These are phyloP conservation scores for Fusarium sp. DNA, from an alignment of 2,329 filamentous ascomycete species.

Conservation along the genomic window DNA sequence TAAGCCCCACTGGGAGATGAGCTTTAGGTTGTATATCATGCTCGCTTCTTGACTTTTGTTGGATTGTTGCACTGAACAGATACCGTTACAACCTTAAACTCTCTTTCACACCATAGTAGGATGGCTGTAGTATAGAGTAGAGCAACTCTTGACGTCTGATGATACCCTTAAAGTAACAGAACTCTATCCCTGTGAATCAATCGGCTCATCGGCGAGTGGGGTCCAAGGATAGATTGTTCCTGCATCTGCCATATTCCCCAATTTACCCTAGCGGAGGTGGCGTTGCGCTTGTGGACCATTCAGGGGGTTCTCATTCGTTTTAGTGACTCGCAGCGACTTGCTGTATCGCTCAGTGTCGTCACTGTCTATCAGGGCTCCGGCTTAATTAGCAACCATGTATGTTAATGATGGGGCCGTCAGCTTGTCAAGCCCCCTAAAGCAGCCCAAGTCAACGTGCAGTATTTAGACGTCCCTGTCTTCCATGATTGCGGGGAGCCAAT, in stretches of 20 bases:
- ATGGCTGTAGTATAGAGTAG: conserved; percentile 20
- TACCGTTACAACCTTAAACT: conserved; percentile 1
- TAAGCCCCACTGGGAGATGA: conserved; percentile 44
- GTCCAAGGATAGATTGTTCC: conserved; percentile 53
- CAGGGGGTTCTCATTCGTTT: conserved; percentile 36
- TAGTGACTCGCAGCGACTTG: conserved; percentile 25
- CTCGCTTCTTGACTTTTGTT: background rate
- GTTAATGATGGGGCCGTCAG: background rate
- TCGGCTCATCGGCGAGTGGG: conserved; percentile 49
- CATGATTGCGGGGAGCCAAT: conserved; percentile 35
- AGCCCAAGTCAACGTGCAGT: conserved; percentile 10
- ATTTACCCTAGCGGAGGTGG: conserved; percentile 44
- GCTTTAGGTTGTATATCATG: conserved; percentile 22
- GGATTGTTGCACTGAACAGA: background rate
- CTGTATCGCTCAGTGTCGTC: conserved; percentile 9
- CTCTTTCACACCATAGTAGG: conserved; percentile 2
- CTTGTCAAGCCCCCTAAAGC: conserved; percentile 9
- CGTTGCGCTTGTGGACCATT: conserved; percentile 35
- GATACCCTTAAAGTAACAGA: conserved; percentile 11
- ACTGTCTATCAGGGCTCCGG: conserved; percentile 23
- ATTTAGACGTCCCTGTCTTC: background rate
- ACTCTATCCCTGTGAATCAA: conserved; percentile 27
- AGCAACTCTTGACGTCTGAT: conserved; percentile 9
- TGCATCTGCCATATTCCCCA: conserved; percentile 49
- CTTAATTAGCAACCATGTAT: conserved; percentile 13